Conservation (phyloP, 768 basidiomycete genomes). For the Tulasnella sp. region DNA sequence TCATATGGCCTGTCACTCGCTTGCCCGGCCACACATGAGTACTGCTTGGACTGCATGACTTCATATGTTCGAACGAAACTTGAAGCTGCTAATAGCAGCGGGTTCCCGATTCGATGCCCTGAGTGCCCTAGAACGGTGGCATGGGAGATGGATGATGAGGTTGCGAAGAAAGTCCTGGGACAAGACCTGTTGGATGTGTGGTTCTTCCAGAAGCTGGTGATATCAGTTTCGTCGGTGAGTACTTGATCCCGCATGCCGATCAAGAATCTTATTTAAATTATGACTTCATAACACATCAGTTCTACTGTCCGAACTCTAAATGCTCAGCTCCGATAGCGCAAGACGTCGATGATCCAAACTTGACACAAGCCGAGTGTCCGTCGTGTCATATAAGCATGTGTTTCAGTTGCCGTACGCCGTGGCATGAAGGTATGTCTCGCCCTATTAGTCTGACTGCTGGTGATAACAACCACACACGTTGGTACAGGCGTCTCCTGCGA, state of each 20-base stretch:
- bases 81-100: neutral
- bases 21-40: neutral
- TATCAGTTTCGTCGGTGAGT: neutral
- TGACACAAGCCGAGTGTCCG: slow-evolving; percentile 10
- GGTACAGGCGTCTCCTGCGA: too few relatives aligned
- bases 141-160: slow-evolving; percentile 11
- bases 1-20: neutral
- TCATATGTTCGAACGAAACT: slow-evolving; percentile 6
- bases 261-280: neutral
- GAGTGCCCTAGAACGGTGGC: neutral
- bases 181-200: slow-evolving; percentile 3
- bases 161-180: neutral
- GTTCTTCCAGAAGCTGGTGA: neutral
- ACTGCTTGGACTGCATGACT: slow-evolving; percentile 11
- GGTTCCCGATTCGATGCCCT: slow-evolving; percentile 12
- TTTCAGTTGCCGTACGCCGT: neutral
- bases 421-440: slow-evolving; percentile 4
- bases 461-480: too few relatives aligned
- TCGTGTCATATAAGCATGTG: slow-evolving; percentile 9
- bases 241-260: neutral
- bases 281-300: neutral
- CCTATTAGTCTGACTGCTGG: neutral
- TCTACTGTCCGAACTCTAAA: slow-evolving; percentile 12
- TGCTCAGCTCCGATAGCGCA: slow-evolving; percentile 2
- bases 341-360: neutral